A percentile compares a stretch with the other conserved stretches of the same genome.
Conservation (phyloP, 371 early-diverging fungal species). For the Mortierella sp. region DNA sequence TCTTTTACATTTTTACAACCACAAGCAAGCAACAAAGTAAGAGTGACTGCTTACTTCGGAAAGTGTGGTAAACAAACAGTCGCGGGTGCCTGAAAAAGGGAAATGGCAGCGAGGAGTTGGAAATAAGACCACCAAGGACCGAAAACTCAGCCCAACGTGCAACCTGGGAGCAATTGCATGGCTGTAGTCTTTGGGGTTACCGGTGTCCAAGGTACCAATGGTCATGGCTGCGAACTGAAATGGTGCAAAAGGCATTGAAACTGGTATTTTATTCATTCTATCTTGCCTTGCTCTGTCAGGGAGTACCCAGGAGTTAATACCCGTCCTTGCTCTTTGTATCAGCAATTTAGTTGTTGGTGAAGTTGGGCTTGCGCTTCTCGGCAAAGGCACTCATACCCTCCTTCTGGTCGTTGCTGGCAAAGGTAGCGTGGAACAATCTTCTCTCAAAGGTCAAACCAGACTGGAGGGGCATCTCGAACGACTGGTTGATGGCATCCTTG, state of each 20-base stretch:
- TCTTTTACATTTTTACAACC: not conserved
- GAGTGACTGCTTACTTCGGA: slow-evolving; percentile 37
- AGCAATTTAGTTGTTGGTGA: slow-evolving; percentile 83
- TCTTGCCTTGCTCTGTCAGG: not conserved
- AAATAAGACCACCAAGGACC: not conserved
- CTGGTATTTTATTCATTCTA: not conserved
- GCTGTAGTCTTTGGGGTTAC: not conserved
- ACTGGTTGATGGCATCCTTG: slow-evolving; percentile 96
- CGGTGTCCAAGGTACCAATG: not conserved
- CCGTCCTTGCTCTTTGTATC: slow-evolving; percentile 15
- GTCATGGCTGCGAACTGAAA: not conserved
- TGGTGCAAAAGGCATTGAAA: not conserved
- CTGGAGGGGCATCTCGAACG: slow-evolving; percentile 89
- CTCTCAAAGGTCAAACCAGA: slow-evolving; percentile 96
- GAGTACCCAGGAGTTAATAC: not conserved
- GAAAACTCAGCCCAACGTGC: slow-evolving; percentile 4
- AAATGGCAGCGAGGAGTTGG: not conserved
- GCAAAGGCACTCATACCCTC: slow-evolving; percentile 98
- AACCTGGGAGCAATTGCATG: not conserved
- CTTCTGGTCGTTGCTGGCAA: slow-evolving; percentile 96
- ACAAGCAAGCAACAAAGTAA: not conserved
- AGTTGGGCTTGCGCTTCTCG: slow-evolving; percentile 94
- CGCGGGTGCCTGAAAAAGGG: slow-evolving; percentile 14
- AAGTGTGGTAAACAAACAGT: slow-evolving; percentile 26
- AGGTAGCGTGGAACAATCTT: slow-evolving; percentile 93